phyloP scores from a whole-genome alignment of 345 rosid genomes.

The Stellera chamaejasme region DNA sequence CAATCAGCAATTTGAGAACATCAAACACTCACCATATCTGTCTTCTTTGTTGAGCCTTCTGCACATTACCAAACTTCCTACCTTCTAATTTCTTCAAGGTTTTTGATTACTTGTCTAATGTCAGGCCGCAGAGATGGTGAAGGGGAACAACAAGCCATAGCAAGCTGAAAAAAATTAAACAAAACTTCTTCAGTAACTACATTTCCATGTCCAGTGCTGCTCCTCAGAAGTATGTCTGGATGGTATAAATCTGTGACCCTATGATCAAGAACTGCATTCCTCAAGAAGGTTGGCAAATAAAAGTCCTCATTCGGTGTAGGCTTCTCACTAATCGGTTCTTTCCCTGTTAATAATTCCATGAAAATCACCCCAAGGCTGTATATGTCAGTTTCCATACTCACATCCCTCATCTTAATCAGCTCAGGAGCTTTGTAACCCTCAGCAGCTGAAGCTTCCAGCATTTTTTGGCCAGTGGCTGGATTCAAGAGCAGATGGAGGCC shows the following conservation, averaged over 20 bases:
- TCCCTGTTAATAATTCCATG: conserved; percentile 77
- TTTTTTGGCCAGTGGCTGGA: conserved; percentile 55
- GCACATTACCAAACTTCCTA: conserved; percentile 4
- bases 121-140: conserved; percentile 76
- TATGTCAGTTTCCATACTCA: conserved; percentile 53
- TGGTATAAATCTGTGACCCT: conserved; percentile 55
- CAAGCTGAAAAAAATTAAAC: conserved; percentile 65
- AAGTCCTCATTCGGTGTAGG: conserved; percentile 58
- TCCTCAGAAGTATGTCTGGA: conserved; percentile 47
- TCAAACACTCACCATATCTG: too few species aligned
- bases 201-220: conserved; percentile 19
- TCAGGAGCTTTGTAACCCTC: conserved; percentile 96
- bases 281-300: conserved; percentile 53
- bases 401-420: conserved; percentile 79
- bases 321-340: conserved; percentile 52
- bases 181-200: conserved; percentile 49
- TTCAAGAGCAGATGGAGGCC: conserved; percentile 64
- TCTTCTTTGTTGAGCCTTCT: not conserved
- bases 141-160: conserved; percentile 85
- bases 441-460: conserved; percentile 68
- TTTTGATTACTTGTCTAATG: conserved; percentile 50
- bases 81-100: conserved; percentile 61
- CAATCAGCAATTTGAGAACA: not conserved
- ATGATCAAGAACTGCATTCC: conserved; percentile 53
- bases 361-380: conserved; percentile 73